phyloP scores from a whole-genome alignment of 139 green algal genomes.

The Tetraselmis chui region DNA sequence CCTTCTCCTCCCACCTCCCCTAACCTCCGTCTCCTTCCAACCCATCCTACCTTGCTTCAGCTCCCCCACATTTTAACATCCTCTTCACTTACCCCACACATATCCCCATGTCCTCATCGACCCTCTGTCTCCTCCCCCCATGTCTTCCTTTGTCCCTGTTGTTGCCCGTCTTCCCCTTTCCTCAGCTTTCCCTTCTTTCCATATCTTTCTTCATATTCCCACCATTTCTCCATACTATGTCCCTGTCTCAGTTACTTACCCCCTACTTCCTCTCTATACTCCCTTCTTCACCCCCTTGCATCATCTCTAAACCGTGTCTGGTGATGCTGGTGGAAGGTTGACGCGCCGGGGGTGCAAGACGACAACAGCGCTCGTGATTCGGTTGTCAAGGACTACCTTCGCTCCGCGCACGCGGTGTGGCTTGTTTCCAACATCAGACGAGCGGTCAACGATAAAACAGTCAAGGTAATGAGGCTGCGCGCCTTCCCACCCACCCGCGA shows the following conservation, averaged over 20 bases:
- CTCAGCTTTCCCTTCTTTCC: not conserved
- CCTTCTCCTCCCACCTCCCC: no score
- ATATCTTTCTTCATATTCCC: no score
- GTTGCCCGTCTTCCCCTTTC: not conserved
- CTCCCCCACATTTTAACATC: no score
- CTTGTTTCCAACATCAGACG: slow-evolving; percentile 28
- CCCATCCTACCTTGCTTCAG: no score
- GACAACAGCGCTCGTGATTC: slow-evolving; percentile 26
- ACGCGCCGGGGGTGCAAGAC: slow-evolving; percentile 29
- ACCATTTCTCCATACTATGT: no score
- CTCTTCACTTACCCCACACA: no score
- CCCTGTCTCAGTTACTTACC: no score
- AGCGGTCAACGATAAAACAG: slow-evolving; percentile 33
- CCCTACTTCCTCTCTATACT: not conserved
- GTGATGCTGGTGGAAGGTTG: slow-evolving; percentile 12
- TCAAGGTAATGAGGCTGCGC: slow-evolving; percentile 28
- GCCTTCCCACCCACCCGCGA: no score
- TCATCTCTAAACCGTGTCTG: not conserved
- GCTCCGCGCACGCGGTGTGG: slow-evolving; percentile 25
- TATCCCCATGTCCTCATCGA: no score
- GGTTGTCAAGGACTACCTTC: slow-evolving; percentile 31
- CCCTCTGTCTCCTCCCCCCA: no score
- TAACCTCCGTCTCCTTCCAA: no score
- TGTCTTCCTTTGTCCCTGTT: no score
- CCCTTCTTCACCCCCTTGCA: not conserved